Evolutionary conservation across 768 basidiomycete genomes (phyloP), one percentile per base, ranked within the genome.

Genomic region (Infundibulicybe gibba): DNA sequence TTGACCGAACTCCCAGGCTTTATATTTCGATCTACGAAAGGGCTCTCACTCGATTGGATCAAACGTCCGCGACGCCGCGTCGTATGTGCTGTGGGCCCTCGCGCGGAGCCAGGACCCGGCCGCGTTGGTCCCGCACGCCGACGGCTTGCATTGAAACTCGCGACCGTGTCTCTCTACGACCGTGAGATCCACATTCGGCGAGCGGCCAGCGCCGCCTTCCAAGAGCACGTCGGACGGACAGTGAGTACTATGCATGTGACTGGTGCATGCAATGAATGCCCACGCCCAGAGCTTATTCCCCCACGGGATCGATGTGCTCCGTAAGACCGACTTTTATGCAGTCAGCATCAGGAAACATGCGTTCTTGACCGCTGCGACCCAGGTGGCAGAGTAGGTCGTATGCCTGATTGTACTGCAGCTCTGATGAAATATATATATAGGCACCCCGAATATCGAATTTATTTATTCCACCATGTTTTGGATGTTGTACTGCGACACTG

Each of bases 181-280:
- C 80, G 97, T 30, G 97, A 99, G 64, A 83, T 97, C 21, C 90
- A 92, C 51, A 93, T 99, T 46, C 79, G 97, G 19, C 72, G 97
- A 54, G 95, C 97, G 12, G 94, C 94, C 11, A 98, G 95, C 64
- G 97, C 97, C 14, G 91, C 94, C 11, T 98, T 91, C 62, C 97
- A 99, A 66, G 97, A 99, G 68, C 86, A 87, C 58, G 97, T 97
- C 33, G 97, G 97, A 11, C 74, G 97, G 60, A 87, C 87, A 70
- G 95, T 97, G 59, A 63, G 85, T 64, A 20, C 40, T 44, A 10
- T 30, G 43, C 42, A 41, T 13, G 31, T 44, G 5, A 39, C 35
- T 44, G 44, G 41, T 34, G 35, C 14, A 43, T 37, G 32, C 41
- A 6, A 34, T 9, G 41, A 37, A 39, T 19, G 48, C 44, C 51